phyloP scores from a whole-genome alignment of 1,284 basidiomycete genomes.

The Laetiporus sulphureus region DNA sequence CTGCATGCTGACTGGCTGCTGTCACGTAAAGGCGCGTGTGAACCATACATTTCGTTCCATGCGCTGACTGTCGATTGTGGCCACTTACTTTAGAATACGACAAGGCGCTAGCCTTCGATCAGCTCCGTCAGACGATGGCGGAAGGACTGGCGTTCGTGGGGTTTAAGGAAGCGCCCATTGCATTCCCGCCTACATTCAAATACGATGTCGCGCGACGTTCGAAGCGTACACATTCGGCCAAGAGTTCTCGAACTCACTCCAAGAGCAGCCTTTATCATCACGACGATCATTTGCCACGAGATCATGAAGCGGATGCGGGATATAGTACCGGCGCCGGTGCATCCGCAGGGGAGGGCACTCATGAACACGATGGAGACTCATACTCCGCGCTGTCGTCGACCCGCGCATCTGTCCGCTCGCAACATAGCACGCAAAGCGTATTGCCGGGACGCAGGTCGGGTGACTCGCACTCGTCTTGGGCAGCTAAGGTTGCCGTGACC shows the following conservation, averaged over 20 bases:
- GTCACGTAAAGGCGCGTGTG: conserved; percentile 25
- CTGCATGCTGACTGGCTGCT: conserved; percentile 67
- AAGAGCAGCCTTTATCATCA: conserved; percentile 3
- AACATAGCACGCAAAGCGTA: too few species aligned
- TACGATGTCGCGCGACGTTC: conserved; percentile 63
- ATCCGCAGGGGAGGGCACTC: too few species aligned
- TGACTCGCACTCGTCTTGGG: too few species aligned
- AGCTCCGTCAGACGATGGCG: conserved; percentile 67
- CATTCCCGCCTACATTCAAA: conserved; percentile 82
- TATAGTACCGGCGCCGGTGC: too few species aligned
- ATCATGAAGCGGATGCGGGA: too few species aligned
- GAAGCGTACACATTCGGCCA: too few species aligned
- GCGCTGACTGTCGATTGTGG: neutral
- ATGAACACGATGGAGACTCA: conserved; percentile 22
- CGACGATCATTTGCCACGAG: conserved; percentile 26
- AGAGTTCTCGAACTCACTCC: conserved; percentile 2
- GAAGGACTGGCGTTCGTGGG: conserved; percentile 54
- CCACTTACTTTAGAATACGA: conserved; percentile 43
- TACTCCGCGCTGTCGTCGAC: neutral
- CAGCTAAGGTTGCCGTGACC: too few species aligned
- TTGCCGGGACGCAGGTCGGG: too few species aligned
- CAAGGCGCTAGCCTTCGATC: conserved; percentile 76
- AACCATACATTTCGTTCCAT: neutral
- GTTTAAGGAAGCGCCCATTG: conserved; percentile 64
- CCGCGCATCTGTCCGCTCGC: neutral